Percentiles rank a stretch among this genome's conserved stretches.
phyloP scores from a whole-genome alignment of 805 yeast genomes.

The Zygosaccharomyces siamensis region DNA sequence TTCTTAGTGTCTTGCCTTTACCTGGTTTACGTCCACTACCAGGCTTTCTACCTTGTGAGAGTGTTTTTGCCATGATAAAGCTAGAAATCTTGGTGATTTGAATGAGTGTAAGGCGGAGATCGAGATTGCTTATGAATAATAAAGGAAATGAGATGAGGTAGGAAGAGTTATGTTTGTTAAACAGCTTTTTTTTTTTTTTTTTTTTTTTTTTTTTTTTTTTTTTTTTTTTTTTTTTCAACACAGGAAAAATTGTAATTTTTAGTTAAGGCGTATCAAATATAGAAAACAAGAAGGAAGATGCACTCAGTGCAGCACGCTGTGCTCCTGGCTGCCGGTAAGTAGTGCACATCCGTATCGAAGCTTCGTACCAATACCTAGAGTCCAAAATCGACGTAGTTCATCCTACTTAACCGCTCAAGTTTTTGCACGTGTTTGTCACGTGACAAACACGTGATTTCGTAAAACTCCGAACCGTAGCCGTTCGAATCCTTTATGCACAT shows the following conservation, averaged over 20 bases:
- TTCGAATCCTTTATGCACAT: too few relatives aligned
- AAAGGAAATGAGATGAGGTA: neutral
- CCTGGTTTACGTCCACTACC: slow-evolving; percentile 37
- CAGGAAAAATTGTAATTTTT: neutral
- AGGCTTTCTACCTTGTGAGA: slow-evolving; percentile 35
- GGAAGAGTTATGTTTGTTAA: slow-evolving; percentile 1
- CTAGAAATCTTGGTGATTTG: neutral
- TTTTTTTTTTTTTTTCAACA: slow-evolving; percentile 2
- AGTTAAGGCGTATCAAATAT: neutral
- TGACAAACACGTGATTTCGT: too few relatives aligned
- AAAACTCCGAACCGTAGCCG: too few relatives aligned
- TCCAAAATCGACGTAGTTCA: too few relatives aligned
- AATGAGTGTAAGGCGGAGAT: neutral
- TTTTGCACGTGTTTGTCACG: too few relatives aligned
- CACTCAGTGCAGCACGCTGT: too few relatives aligned
- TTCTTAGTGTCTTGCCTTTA: slow-evolving; percentile 32
- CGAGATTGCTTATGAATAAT: neutral
- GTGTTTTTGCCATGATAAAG: slow-evolving; percentile 31
- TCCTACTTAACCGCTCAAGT: too few relatives aligned
- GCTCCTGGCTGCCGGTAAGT: too few relatives aligned
- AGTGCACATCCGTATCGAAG: too few relatives aligned
- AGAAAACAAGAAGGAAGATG: neutral
- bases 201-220: slow-evolving; percentile 6
- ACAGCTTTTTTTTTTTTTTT: slow-evolving; percentile 7
- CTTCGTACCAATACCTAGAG: too few relatives aligned